Evolutionary conservation across 2,329 filamentous ascomycete genomes (phyloP).

Genomic region (Penicillium olsonii): DNA sequence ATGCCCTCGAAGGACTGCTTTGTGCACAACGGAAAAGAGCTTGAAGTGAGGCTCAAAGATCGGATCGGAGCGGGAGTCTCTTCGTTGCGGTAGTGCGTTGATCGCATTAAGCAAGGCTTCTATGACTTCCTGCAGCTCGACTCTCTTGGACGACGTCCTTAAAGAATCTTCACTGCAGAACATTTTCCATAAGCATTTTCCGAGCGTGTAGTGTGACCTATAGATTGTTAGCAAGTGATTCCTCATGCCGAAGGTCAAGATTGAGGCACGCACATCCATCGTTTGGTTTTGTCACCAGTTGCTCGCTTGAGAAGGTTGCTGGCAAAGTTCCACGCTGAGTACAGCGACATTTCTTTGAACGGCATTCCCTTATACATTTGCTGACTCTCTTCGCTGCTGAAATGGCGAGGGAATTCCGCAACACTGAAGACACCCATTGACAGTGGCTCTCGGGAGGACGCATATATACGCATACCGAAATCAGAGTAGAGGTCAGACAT

Average conservation of each 20-base stretch:
- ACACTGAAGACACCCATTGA: conserved; percentile 67
- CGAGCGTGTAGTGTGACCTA: conserved; percentile 67
- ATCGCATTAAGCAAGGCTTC: conserved; percentile 62
- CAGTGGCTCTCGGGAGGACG: conserved; percentile 68
- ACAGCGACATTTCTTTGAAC: conserved; percentile 60
- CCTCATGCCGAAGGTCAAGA: background rate
- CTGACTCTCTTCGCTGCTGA: conserved; percentile 54
- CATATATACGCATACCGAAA: conserved; percentile 68
- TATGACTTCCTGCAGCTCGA: conserved; percentile 53
- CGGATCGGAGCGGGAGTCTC: conserved; percentile 66
- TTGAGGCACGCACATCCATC: conserved; percentile 59
- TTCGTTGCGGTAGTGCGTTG: conserved; percentile 60
- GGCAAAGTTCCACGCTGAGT: conserved; percentile 66
- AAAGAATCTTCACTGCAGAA: conserved; percentile 50
- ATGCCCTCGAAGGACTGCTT: conserved; percentile 63
- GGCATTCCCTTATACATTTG: conserved; percentile 60
- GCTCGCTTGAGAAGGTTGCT: conserved; percentile 62
- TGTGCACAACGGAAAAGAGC: conserved; percentile 77
- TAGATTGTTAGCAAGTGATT: conserved; percentile 22
- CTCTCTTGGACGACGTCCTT: conserved; percentile 36
- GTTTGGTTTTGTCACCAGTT: conserved; percentile 58
- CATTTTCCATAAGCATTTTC: conserved; percentile 74
- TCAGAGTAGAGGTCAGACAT: conserved; percentile 68
- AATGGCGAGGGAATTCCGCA: conserved; percentile 62
- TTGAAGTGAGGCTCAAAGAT: conserved; percentile 93